Conservation (phyloP, 2,329 filamentous ascomycete genomes). For the Penicillium digitatum region DNA sequence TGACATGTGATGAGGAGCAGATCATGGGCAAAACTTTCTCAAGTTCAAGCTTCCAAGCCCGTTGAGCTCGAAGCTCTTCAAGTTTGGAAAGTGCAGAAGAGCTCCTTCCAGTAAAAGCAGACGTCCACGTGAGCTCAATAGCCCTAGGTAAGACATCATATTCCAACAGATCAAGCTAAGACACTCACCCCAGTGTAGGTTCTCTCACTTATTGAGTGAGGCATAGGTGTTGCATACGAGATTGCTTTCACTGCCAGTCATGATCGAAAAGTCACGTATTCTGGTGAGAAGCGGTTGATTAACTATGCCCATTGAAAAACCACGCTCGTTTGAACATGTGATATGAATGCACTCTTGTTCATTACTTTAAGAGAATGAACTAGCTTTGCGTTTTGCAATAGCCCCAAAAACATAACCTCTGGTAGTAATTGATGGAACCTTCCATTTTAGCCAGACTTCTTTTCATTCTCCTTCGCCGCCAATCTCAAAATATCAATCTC, state of each 20-base stretch:
- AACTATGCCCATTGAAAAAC: neutral
- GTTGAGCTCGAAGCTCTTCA: neutral
- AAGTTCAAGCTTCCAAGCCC: neutral
- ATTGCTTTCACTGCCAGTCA: neutral
- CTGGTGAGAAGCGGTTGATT: neutral
- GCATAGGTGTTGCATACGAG: too few relatives aligned
- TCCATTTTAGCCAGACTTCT: slow-evolving; percentile 24
- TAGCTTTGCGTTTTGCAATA: neutral
- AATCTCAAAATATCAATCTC: slow-evolving; percentile 54
- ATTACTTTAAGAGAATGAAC: neutral
- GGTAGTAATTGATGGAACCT: neutral
- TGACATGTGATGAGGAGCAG: neutral
- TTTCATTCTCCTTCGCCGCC: slow-evolving; percentile 42
- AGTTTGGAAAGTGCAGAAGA: neutral
- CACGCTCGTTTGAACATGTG: neutral
- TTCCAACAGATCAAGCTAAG: neutral
- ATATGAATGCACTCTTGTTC: neutral
- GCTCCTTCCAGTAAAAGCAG: neutral
- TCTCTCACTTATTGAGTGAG: neutral
- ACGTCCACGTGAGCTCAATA: neutral
- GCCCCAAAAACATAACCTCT: neutral
- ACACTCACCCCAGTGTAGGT: too few relatives aligned
- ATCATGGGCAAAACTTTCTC: neutral
- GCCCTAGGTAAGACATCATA: neutral
- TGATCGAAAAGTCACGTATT: neutral